A percentile compares a stretch with the other conserved stretches of the same genome.
These are phyloP conservation scores for Emericellopsis atlantica DNA, from an alignment of 2,329 filamentous ascomycete genomes.

Conservation along the genomic window DNA sequence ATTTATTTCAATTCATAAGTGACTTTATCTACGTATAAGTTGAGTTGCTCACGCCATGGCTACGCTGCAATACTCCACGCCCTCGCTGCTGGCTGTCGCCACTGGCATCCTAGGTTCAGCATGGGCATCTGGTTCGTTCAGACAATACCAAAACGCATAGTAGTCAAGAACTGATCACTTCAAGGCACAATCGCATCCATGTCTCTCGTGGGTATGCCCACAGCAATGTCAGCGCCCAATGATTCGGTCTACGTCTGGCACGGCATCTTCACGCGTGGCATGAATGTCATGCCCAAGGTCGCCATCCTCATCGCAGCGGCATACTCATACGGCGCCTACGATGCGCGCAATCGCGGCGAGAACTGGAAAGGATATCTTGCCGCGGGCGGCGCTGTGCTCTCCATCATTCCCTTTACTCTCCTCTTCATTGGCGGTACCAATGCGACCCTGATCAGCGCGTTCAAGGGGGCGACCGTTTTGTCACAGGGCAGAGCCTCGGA, in stretches of 20 bases:
- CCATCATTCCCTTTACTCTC: slow-evolving; percentile 26
- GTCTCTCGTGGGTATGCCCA: slow-evolving; percentile 21
- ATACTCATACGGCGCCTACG: slow-evolving; percentile 23
- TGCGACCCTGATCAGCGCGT: slow-evolving; percentile 13
- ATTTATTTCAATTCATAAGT: too few relatives aligned
- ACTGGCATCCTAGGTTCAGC: slow-evolving; percentile 24
- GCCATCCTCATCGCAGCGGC: slow-evolving; percentile 16
- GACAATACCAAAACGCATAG: neutral
- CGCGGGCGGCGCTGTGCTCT: slow-evolving; percentile 18
- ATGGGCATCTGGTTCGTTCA: slow-evolving; percentile 20
- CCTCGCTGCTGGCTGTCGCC: slow-evolving; percentile 19
- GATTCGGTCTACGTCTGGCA: slow-evolving; percentile 22
- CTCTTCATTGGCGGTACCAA: slow-evolving; percentile 24
- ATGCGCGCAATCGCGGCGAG: slow-evolving; percentile 10
- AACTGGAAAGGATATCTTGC: slow-evolving; percentile 19
- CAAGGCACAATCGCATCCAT: slow-evolving; percentile 21
- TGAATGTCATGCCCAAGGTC: slow-evolving; percentile 21
- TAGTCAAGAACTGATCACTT: neutral
- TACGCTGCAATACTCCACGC: slow-evolving; percentile 7
- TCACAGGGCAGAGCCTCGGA: slow-evolving; percentile 6
- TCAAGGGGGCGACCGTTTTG: slow-evolving; percentile 7
- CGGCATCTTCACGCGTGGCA: slow-evolving; percentile 21
- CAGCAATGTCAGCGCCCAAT: slow-evolving; percentile 13
- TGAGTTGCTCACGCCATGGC: neutral
- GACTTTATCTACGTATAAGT: neutral